Evolutionary conservation across 106 monocot genomes (phyloP).

Genomic region (Cymbidium sinense): DNA sequence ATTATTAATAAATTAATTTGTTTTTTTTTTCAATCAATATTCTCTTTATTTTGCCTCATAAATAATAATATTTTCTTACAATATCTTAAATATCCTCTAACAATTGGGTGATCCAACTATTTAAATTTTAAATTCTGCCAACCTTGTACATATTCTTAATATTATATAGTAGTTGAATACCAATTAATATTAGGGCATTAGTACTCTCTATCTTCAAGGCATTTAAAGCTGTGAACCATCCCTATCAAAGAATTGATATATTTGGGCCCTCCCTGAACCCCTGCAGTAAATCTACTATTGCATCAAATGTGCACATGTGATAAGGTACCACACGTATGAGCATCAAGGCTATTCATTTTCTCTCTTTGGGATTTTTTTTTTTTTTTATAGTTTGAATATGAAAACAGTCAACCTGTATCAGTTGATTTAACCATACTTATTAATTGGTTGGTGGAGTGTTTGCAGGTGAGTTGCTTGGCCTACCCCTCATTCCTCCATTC

Average conservation of each 20-base stretch:
- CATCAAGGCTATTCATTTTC: too few species aligned
- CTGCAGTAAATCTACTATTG: background rate
- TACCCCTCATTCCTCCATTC: conserved; percentile 77
- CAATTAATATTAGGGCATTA: background rate
- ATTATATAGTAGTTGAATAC: too few species aligned
- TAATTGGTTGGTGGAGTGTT: background rate
- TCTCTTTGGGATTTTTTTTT: too few species aligned
- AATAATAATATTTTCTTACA: too few species aligned
- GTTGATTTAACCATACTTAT: background rate
- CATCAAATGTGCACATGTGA: background rate
- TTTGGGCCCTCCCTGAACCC: background rate
- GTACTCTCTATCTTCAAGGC: background rate
- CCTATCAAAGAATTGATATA: background rate
- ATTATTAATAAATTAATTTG: too few species aligned
- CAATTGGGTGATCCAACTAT: too few species aligned
- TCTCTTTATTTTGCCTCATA: too few species aligned
- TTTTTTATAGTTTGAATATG: too few species aligned
- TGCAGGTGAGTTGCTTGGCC: conserved; percentile 75
- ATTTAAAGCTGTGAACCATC: background rate
- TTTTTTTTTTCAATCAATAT: too few species aligned
- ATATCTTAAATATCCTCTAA: too few species aligned
- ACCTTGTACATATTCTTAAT: too few species aligned
- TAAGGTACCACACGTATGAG: background rate
- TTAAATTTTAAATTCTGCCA: too few species aligned
- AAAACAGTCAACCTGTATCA: background rate